Evolutionary conservation across 139 green algal species (phyloP).

Genomic region (Chlorella sp.): DNA sequence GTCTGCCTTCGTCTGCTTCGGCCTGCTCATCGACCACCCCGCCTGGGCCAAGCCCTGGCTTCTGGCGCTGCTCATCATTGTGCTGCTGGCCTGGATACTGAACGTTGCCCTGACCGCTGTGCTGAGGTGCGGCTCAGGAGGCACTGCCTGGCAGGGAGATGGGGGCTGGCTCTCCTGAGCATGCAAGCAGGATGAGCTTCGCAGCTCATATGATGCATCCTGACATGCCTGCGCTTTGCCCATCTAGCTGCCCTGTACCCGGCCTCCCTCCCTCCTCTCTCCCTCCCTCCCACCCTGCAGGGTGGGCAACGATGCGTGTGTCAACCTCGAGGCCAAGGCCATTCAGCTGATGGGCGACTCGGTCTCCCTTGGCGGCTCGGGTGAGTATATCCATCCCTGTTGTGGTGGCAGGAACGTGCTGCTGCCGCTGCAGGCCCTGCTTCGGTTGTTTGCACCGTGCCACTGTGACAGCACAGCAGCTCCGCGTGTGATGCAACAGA

Average conservation of each 20-base stretch:
- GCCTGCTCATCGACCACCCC: not conserved
- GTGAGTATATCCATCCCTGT: too few species aligned
- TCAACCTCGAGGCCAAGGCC: conserved; percentile 19
- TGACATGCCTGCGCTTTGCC: too few species aligned
- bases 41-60: conserved; percentile 3
- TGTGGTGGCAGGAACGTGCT: too few species aligned
- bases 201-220: too few species aligned
- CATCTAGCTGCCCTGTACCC: too few species aligned
- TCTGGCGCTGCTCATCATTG: not conserved
- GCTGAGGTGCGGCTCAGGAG: not conserved
- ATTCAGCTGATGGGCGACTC: not conserved
- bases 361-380: not conserved
- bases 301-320: conserved; percentile 31
- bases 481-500: too few species aligned
- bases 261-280: not conserved
- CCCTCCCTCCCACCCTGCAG: not conserved
- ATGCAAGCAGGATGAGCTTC: too few species aligned
- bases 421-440: too few species aligned
- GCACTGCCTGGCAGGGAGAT: too few species aligned
- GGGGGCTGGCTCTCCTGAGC: too few species aligned
- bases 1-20: not conserved
- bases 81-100: conserved; percentile 15
- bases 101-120: not conserved
- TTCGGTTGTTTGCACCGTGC: too few species aligned
- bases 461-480: too few species aligned